Base-by-base conservation (phyloP, 331 rosid species). In the Erythrophleum ivorense region DNA sequence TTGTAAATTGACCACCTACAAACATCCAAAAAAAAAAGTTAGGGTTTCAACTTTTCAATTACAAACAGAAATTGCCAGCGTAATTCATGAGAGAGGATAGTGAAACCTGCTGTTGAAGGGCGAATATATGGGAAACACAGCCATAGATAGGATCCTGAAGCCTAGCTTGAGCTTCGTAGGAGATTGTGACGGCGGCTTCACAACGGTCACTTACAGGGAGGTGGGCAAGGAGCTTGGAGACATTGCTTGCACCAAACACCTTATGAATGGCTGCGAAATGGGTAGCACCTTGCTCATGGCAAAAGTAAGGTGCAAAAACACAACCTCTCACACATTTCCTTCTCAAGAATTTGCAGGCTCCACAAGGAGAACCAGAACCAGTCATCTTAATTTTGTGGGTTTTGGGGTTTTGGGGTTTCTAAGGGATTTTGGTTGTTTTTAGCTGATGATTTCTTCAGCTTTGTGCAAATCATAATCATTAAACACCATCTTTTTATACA, bases 291-390 rank as follows among this genome's bases (percentile, higher is more conserved):
- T 94, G 94, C 67, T 96, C 99, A 62, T 96, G 97, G 89, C 95
- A 89, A 73, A 96, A 96, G 71, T 96, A 92, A 78, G 99, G 99
- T 29, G 97, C 99, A 88, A 96, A 92, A 67, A 94, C 91, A 78
- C 99, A 96, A 2, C 99, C 98, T 45, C 88, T 94, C 8, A 87
- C 84, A 85, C 99, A 96, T 90, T 92, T 96, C 80, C 99, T 92
- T 79, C 99, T 96, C 94, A 96, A 85, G 91, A 96, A 96, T 76
- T 94, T 96, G 86, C 99, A 96, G n/a, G 99, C 99, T 92, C 99
- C 99, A 86, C 99, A 96, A 52, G 99, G 99, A 85, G 99, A 96
- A 84, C 98, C 90, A 82, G 91, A 85, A 24, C 92, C 94, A 10
- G 93, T 86, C 97, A 94, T 93, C 18, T 78, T 83, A 40, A 49